Evolutionary conservation across 371 early-diverging fungal genomes (phyloP).

Genomic region (Dichotomocladium elegans): DNA sequence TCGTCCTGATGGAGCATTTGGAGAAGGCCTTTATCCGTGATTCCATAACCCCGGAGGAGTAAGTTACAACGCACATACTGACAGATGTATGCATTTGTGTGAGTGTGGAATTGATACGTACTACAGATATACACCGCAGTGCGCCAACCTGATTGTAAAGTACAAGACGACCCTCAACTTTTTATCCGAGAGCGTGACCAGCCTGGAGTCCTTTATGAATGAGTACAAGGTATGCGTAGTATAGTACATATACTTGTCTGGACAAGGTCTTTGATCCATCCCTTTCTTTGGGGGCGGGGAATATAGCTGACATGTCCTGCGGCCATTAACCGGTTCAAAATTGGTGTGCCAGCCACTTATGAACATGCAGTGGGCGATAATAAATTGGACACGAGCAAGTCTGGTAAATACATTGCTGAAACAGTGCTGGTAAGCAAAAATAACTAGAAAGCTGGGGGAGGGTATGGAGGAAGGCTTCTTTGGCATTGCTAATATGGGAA

Average conservation of each 20-base stretch:
- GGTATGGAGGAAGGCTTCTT: neutral
- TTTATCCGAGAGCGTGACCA: conserved; percentile 60
- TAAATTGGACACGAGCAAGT: conserved; percentile 45
- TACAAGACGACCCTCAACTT: conserved; percentile 89
- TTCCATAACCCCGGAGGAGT: conserved; percentile 79
- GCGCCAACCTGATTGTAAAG: conserved; percentile 87
- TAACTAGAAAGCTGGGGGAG: too few species aligned
- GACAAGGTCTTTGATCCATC: too few species aligned
- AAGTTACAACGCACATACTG: conserved; percentile 17
- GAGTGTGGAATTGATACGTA: neutral
- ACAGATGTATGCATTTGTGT: neutral
- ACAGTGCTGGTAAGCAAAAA: conserved; percentile 69
- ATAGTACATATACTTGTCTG: too few species aligned
- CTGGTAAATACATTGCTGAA: conserved; percentile 84
- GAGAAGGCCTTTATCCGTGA: conserved; percentile 93
- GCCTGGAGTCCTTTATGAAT: conserved; percentile 76
- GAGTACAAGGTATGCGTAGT: conserved; percentile 80
- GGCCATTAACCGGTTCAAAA: conserved; percentile 75
- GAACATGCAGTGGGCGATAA: conserved; percentile 74
- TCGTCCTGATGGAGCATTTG: conserved; percentile 85
- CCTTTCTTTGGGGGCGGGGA: too few species aligned
- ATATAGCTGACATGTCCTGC: conserved; percentile 72
- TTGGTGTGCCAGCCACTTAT: conserved; percentile 87
- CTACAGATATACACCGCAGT: conserved; percentile 82
- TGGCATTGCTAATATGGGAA: neutral